Conservation (phyloP, 2,329 filamentous ascomycete genomes). For the Aspergillus fructus region DNA sequence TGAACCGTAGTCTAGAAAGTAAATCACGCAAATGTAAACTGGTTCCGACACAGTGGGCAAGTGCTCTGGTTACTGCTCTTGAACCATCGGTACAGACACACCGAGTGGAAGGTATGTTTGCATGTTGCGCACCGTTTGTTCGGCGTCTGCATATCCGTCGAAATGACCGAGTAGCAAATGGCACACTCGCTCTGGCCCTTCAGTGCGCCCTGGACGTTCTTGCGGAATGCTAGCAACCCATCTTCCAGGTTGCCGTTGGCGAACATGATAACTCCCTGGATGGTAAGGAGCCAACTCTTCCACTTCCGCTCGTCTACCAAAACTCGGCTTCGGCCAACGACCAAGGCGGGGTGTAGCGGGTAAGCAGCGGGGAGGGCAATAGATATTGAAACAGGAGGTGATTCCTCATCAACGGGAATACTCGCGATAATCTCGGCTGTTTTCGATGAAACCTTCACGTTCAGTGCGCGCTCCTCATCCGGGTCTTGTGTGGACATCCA, state of each 20-base stretch:
- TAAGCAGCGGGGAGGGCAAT: constrained; percentile 79
- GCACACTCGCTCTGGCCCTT: constrained; percentile 94
- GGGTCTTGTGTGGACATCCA: constrained; percentile 46
- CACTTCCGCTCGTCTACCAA: constrained; percentile 89
- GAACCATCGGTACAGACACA: constrained; percentile 96
- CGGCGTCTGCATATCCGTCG: constrained; percentile 81
- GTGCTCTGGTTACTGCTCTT: constrained; percentile 87
- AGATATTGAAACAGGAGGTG: constrained; percentile 76
- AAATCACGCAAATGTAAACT: constrained; percentile 55
- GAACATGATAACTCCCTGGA: constrained; percentile 90
- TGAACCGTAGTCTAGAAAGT: background rate
- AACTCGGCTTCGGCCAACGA: constrained; percentile 76
- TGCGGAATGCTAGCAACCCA: constrained; percentile 78
- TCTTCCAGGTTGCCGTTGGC: constrained; percentile 87
- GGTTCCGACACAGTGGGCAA: constrained; percentile 89
- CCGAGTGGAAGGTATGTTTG: constrained; percentile 88
- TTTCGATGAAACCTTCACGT: constrained; percentile 69
- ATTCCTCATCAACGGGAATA: constrained; percentile 85
- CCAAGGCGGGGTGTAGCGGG: constrained; percentile 74
- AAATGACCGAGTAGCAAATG: constrained; percentile 95
- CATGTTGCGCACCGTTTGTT: constrained; percentile 91
- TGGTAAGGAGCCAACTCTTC: constrained; percentile 84
- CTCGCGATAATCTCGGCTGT: constrained; percentile 77
- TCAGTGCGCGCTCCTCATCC: constrained; percentile 54
- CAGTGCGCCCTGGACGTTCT: constrained; percentile 82